These are phyloP conservation scores for Breynia disticha DNA, from an alignment of 441 rosid species.

Conservation along the genomic window DNA sequence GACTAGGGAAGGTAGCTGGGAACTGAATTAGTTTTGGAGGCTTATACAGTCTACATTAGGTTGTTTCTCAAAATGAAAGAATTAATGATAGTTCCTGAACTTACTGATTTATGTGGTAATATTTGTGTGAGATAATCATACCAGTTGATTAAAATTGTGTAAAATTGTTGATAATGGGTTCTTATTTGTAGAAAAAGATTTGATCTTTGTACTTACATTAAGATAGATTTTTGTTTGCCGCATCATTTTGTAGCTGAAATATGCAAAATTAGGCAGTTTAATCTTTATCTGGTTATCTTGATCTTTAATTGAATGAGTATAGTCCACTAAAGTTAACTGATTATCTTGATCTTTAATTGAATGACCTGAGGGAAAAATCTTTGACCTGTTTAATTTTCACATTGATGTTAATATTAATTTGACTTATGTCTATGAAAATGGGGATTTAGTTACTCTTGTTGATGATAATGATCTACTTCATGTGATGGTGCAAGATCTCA, in stretches of 20 bases:
- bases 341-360: conserved; percentile 57
- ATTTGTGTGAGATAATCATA: too few species aligned
- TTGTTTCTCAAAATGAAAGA: too few species aligned
- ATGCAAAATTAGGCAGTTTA: neutral
- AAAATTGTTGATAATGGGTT: too few species aligned
- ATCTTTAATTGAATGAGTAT: conserved; percentile 53
- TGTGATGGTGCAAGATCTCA: conserved; percentile 58
- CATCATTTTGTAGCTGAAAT: neutral
- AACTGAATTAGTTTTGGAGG: too few species aligned
- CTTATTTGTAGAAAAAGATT: too few species aligned
- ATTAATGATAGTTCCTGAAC: too few species aligned
- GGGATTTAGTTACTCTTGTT: conserved; percentile 75
- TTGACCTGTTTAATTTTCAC: conserved; percentile 47
- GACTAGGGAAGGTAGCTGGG: too few species aligned
- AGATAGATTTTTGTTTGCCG: neutral
- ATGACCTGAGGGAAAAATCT: conserved; percentile 49
- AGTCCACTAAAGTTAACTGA: too few species aligned
- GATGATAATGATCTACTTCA: conserved; percentile 68
- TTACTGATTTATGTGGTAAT: too few species aligned
- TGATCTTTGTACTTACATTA: too few species aligned
- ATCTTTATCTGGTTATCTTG: conserved; percentile 32
- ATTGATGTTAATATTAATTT: conserved; percentile 40
- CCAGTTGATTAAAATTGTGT: too few species aligned
- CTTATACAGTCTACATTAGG: neutral
- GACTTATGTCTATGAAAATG: conserved; percentile 89